Percentiles rank a stretch among this genome's conserved stretches.
Evolutionary conservation across 441 rosid genomes (phyloP).

Genomic region (Gossypium laxum): DNA sequence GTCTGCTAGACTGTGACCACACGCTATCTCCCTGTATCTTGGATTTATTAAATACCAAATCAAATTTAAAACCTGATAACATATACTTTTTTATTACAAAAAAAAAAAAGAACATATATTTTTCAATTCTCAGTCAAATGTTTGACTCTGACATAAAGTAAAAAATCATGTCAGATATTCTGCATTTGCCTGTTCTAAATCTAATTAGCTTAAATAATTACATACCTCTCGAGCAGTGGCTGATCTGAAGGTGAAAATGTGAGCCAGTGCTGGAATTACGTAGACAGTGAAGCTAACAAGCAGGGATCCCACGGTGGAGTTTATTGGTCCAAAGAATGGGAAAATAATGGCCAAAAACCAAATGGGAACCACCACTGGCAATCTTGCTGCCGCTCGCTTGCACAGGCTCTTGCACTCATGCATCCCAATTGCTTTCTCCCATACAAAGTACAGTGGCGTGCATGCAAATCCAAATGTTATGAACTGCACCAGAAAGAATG

Average conservation of each 20-base stretch:
- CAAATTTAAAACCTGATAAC: not conserved
- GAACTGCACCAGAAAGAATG: slow-evolving; percentile 26
- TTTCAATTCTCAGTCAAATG: slow-evolving; percentile 13
- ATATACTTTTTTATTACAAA: not conserved
- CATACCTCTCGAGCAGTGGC: slow-evolving; percentile 49
- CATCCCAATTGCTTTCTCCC: slow-evolving; percentile 66
- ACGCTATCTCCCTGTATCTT: slow-evolving; percentile 15
- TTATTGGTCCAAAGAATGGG: slow-evolving; percentile 68
- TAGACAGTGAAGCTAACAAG: slow-evolving; percentile 70
- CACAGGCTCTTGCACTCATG: slow-evolving; percentile 57
- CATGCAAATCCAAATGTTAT: slow-evolving; percentile 63
- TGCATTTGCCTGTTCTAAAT: not conserved
- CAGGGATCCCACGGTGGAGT: slow-evolving; percentile 62
- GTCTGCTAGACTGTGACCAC: slow-evolving; percentile 30
- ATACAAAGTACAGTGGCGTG: slow-evolving; percentile 56
- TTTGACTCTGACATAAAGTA: slow-evolving; percentile 8
- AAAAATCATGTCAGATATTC: not conserved
- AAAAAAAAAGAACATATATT: too few relatives aligned
- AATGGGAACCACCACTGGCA: slow-evolving; percentile 55
- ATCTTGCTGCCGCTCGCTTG: slow-evolving; percentile 50
- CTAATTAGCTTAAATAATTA: not conserved
- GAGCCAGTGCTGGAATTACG: slow-evolving; percentile 60
- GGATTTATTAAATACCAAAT: not conserved
- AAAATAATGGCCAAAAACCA: slow-evolving; percentile 59
- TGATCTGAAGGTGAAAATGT: slow-evolving; percentile 51